phyloP scores from a whole-genome alignment of 2,329 filamentous ascomycete genomes.

The Beauveria pseudobassiana region DNA sequence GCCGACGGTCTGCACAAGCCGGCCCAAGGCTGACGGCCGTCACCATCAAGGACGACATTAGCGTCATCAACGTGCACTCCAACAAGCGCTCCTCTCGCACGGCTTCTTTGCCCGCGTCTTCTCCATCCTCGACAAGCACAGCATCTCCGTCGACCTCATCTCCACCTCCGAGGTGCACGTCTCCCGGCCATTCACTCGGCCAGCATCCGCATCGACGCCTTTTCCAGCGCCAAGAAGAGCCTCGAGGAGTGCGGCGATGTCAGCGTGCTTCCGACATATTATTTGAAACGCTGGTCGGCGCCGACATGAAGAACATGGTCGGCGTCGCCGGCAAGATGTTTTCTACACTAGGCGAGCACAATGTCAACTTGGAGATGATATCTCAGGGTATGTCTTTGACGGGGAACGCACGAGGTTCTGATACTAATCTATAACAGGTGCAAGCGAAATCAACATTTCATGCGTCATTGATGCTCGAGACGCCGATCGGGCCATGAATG shows the following conservation, averaged over 20 bases:
- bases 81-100: constrained; percentile 96
- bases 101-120: constrained; percentile 95
- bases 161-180: constrained; percentile 96
- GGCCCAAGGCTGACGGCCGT: constrained; percentile 77
- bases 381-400: constrained; percentile 67
- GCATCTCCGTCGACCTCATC: constrained; percentile 90
- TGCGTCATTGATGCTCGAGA: constrained; percentile 92
- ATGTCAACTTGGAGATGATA: constrained; percentile 99
- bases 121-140: constrained; percentile 76
- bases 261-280: constrained; percentile 81
- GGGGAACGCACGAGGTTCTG: not conserved
- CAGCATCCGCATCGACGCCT: constrained; percentile 52
- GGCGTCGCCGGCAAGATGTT: constrained; percentile 95
- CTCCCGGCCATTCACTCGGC: constrained; percentile 87
- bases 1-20: constrained; percentile 39
- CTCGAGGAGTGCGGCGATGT: constrained; percentile 79
- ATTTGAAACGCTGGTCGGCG: too few relatives aligned
- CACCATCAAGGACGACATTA: constrained; percentile 94
- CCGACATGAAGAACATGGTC: constrained; percentile 96
- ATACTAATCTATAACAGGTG: constrained; percentile 48
- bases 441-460: constrained; percentile 98
- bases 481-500: constrained; percentile 88
- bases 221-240: constrained; percentile 62
- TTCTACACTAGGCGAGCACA: constrained; percentile 83
- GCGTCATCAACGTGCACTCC: constrained; percentile 95